Evolutionary conservation across 306 rosid species (phyloP), one percentile per base, ranked within the genome.

Genomic region (Amphicarpaea edgeworthii): DNA sequence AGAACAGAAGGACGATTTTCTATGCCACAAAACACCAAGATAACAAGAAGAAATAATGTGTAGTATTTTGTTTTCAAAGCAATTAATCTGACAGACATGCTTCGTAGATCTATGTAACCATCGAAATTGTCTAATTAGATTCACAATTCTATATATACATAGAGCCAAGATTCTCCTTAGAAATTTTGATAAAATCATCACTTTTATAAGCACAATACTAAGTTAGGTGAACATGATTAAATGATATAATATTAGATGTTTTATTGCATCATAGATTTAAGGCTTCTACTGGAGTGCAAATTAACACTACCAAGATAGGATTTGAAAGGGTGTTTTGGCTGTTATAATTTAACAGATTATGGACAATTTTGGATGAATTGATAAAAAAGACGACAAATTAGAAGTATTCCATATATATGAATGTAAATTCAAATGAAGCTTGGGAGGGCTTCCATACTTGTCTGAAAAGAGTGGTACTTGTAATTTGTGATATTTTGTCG

Each of bases 11-110:
- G 74, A 17, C 72, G 20, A 50, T 73, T 77, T 87, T 81, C 83
- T 68, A 79, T 49, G 86, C 73, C 86, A 78, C n/a, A 79, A 73
- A 83, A 46, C 28, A 61, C 76, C 63, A 85, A 69, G 19, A 37
- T 59, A 68, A 45, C 72, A 43, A 73, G 77, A 32, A 58, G 73
- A 67, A 59, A 17, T 15, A 64, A 51, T 55, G 49, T 73, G 43
- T 17, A 62, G 46, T 73, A 15, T 42, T 76, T 43, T 1, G 50
- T 81, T 53, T 81, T 77, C 84, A 74, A 85, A 87, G 70, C 50
- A 87, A 28, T 28, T n/a, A n/a, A 76, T 86, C 85, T 76, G 88
- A 83, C 87, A 84, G 88, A 87, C 90, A 87, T 91, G 85, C 93
- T 77, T 77, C 87, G 79, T 84, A 61, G 78, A 84, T 83, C 70